Conservation (phyloP, 73 alveolate species). For the Tetrahymena elliotti region DNA sequence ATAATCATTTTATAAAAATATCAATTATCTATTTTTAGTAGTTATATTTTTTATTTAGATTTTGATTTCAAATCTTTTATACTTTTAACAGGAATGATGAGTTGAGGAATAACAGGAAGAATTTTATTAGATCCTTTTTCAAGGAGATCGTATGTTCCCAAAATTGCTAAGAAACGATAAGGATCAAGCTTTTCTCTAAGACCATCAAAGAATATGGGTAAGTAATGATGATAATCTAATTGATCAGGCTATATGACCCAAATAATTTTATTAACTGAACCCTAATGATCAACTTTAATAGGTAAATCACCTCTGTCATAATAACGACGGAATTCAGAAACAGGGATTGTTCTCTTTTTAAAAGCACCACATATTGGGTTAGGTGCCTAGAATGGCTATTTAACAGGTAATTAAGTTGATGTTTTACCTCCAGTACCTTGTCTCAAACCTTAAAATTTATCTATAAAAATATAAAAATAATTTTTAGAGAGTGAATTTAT, state of each 20-base stretch:
- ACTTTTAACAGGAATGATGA: constrained; percentile 85
- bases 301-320: constrained; percentile 98
- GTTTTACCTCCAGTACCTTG: constrained; percentile 91
- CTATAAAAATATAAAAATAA: constrained; percentile 12
- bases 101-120: constrained; percentile 98
- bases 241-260: constrained; percentile 94
- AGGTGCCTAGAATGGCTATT: constrained; percentile 58
- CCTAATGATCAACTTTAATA: constrained; percentile 86
- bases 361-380: constrained; percentile 93
- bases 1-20: neutral
- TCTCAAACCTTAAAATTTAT: constrained; percentile 51
- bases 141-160: constrained; percentile 93
- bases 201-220: constrained; percentile 99
- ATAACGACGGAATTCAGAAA: constrained; percentile 88
- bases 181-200: constrained; percentile 96
- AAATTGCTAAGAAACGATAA: constrained; percentile 97
- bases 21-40: neutral
- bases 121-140: constrained; percentile 96
- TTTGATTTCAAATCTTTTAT: neutral
- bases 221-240: constrained; percentile 96
- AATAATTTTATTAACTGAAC: constrained; percentile 86
- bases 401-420: constrained; percentile 72
- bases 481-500: neutral
- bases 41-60: neutral
- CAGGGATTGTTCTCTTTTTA: constrained; percentile 72